A percentile compares a stretch with the other conserved stretches of the same genome.
Evolutionary conservation across 2,329 filamentous ascomycete genomes (phyloP).

Genomic region (Epichloe glyceriae): DNA sequence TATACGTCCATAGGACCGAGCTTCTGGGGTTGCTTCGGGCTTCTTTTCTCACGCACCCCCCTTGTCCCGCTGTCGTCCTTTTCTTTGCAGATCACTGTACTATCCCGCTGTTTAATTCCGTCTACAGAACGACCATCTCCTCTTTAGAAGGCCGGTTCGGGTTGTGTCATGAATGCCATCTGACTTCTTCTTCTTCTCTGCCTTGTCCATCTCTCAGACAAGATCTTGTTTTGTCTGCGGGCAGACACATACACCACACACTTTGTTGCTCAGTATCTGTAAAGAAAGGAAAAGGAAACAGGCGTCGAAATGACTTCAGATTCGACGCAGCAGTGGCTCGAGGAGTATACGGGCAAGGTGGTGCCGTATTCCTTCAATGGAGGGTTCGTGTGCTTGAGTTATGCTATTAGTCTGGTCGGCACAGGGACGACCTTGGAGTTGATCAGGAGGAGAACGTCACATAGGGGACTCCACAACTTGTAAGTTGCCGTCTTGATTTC

Average conservation of each 20-base stretch:
- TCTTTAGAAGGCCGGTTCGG: background rate
- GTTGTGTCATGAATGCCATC: background rate
- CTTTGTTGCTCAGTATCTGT: background rate
- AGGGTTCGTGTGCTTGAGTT: conserved; percentile 59
- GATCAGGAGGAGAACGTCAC: conserved; percentile 61
- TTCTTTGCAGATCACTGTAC: background rate
- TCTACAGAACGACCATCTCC: background rate
- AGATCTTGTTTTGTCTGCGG: background rate
- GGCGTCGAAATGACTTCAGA: conserved; percentile 3
- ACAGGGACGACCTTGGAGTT: conserved; percentile 70
- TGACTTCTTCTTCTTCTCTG: background rate
- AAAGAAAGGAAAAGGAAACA: background rate
- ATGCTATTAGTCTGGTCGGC: conserved; percentile 65
- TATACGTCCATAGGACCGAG: background rate
- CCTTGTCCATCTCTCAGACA: background rate
- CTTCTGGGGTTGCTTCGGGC: background rate
- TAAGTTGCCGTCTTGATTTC: conserved; percentile 21
- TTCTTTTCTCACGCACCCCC: background rate
- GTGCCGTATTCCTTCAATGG: conserved; percentile 38
- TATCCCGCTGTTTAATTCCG: background rate
- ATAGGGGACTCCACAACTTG: conserved; percentile 57
- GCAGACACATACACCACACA: background rate
- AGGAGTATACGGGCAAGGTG: conserved; percentile 29
- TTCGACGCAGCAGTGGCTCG: conserved; percentile 13
- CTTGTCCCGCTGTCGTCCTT: background rate